Evolutionary conservation across 257 asterid species (phyloP).

Genomic region (Gynochthodes officinalis): DNA sequence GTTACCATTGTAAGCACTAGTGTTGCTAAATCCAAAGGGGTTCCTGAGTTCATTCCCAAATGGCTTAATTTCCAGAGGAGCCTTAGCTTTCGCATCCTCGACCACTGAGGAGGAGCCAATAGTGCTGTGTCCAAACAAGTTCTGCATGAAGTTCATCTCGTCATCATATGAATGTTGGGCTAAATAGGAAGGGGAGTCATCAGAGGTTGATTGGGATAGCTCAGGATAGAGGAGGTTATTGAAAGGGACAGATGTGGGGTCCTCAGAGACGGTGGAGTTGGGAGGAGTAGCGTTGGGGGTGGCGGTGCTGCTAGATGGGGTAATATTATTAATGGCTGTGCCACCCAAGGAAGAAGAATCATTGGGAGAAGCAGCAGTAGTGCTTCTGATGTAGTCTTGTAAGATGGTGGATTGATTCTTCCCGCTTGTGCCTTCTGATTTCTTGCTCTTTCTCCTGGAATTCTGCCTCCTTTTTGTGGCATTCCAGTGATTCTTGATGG

Average conservation of each 20-base stretch:
- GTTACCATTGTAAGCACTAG: background rate
- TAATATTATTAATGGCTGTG: background rate
- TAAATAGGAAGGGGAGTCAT: slow-evolving; percentile 31
- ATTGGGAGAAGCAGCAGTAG: slow-evolving; percentile 2
- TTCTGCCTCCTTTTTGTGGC: slow-evolving; percentile 57
- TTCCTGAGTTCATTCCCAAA: background rate
- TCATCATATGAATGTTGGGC: slow-evolving; percentile 40
- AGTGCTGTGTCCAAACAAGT: slow-evolving; percentile 29
- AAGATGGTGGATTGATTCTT: slow-evolving; percentile 35
- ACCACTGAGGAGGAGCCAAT: background rate
- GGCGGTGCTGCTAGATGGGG: background rate
- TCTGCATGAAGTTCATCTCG: slow-evolving; percentile 53
- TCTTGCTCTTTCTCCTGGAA: slow-evolving; percentile 43
- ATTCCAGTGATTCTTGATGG: slow-evolving; percentile 89
- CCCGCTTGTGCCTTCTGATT: slow-evolving; percentile 17
- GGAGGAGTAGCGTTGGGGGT: slow-evolving; percentile 12
- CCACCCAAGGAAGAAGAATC: slow-evolving; percentile 7
- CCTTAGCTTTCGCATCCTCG: background rate
- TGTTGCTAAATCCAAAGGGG: background rate
- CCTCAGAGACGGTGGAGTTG: slow-evolving; percentile 11
- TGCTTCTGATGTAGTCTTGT: slow-evolving; percentile 53
- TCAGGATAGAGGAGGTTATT: slow-evolving; percentile 1
- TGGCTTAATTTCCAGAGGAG: background rate
- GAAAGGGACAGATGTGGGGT: background rate
- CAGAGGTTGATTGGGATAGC: slow-evolving; percentile 6